Evolutionary conservation across 768 basidiomycete genomes (phyloP).

Genomic region (Kwoniella pini): DNA sequence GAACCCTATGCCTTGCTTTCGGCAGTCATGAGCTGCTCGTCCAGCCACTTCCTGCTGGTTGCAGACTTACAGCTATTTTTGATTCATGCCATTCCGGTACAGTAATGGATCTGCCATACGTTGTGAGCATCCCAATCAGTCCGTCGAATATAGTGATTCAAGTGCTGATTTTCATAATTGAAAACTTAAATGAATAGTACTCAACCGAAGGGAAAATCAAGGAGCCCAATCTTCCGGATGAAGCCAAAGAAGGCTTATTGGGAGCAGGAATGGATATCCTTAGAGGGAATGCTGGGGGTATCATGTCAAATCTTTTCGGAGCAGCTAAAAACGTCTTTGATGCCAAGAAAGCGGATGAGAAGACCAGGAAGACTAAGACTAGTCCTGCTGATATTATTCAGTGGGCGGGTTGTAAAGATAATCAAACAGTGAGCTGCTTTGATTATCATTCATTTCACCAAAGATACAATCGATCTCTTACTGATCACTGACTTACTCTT

Average conservation of each 20-base stretch:
- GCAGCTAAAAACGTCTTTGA: constrained; percentile 75
- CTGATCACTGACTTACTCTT: no score
- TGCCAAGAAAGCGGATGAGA: constrained; percentile 61
- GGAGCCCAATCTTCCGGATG: constrained; percentile 81
- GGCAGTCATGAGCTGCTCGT: constrained; percentile 71
- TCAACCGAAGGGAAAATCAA: constrained; percentile 94
- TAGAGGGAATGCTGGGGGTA: constrained; percentile 32
- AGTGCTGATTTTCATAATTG: no score
- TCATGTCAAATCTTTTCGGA: constrained; percentile 59
- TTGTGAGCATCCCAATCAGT: no score
- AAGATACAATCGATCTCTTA: no score
- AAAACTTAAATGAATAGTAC: constrained; percentile 58
- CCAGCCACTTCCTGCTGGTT: constrained; percentile 72
- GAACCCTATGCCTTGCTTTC: background rate
- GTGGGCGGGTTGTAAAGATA: constrained; percentile 58
- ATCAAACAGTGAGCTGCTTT: constrained; percentile 44
- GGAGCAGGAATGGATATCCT: constrained; percentile 70
- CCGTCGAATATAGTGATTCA: no score
- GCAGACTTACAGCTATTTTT: constrained; percentile 71
- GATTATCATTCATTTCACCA: no score
- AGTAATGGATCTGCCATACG: constrained; percentile 63
- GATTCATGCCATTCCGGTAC: constrained; percentile 54
- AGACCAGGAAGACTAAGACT: constrained; percentile 63
- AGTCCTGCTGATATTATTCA: constrained; percentile 74
- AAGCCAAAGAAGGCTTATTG: constrained; percentile 80